Evolutionary conservation across 2,329 filamentous ascomycete genomes (phyloP), one percentile per base, ranked within the genome.

Genomic region (Phoma herbarum): DNA sequence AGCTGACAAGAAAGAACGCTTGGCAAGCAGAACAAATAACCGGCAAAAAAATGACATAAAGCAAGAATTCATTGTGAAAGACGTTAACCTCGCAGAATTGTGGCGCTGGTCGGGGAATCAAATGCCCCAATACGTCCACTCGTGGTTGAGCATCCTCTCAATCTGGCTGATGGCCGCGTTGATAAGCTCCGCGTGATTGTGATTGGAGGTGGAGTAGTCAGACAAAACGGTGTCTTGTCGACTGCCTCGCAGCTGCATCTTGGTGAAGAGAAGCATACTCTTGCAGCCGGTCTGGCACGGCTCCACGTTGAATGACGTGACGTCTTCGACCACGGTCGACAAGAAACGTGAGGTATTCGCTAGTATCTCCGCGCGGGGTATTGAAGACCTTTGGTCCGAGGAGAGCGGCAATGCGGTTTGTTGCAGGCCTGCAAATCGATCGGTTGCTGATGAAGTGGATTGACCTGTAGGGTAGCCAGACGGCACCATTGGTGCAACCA

Each of bases 211-310:
- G 28, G 58, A 51, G 10, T 54, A 51, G 45, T 59, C 64, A 4
- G 56, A 26, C 11, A 61, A 51, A 18, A 63, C 44, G 16, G 54
- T 4, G 11, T 26, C 11, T 16, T 31, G 18, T 4, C 25, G 26
- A 4, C 9, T 16, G 20, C 64, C 67, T 16, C 67, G 68, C 1
- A 76, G 53, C 2, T 67, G 62, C 46, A 73, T 68, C 52, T 75
- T 75, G 1, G 70, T 66, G 74, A 74, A 77, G 7, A 70, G 68
- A 12, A 76, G 62, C 23, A 75, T 46, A 18, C 69, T 72, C 7
- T 54, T 59, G 26, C 71, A 73, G 37, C 75, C 74, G 4, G 64
- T 63, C 47, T 75, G 70, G 57, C 70, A 72, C 16, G 68, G 61
- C 1, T 46, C 42, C 7, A 72, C 37, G 26, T 73, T 64, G 3